Base-by-base conservation (phyloP, 768 basidiomycete species). In the Ephemerocybe angulata region DNA sequence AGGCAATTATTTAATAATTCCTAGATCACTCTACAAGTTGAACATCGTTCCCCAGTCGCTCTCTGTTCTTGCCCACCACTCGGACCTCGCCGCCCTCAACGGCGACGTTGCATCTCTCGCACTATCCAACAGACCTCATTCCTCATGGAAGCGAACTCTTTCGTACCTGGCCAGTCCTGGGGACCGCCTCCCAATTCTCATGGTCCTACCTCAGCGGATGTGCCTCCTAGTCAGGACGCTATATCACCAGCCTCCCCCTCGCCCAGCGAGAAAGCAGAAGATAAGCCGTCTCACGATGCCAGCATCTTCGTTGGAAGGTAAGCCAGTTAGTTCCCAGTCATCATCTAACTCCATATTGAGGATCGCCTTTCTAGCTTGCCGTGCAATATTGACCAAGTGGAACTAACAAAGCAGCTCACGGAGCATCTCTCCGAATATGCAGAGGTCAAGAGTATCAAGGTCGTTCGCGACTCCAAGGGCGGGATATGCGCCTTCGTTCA, bases 231-330 rank as follows among this genome's bases (percentile, higher is more conserved):
- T 33, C 31, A 31, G 12, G 31, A 22, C 13, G 15, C n/a, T 12
- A 21, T 19, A 22, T 4, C 12, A 6, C 13, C 63, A 51, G 30
- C 59, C 30, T 29, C 57, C 55, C 33, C 53, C 22, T 37, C 60
- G 52, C 31, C 55, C 55, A 54, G 56, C 33, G 50, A 62, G 24
- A 67, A 69, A 54, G 68, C 65, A 58, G 74, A 72, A 28, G 73
- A 84, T 42, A 82, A 76, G 62, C 74, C 80, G 64, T 78, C 82
- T 53, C 87, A 90, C 65, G 86, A 91, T 59, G 84, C 88, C 37
- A 90, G 88, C 62, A 79, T 93, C 62, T 93, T 93, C 67, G 85
- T 92, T 56, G 90, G 91, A 67, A 90, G 89, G 90, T 88, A 62
- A 4, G 65, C 53, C 40, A 24, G 37, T 55, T 52, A 30, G 42